Evolutionary conservation across 1,284 basidiomycete genomes (phyloP), one percentile per base, ranked within the genome.

Genomic region (Caloboletus firmus): DNA sequence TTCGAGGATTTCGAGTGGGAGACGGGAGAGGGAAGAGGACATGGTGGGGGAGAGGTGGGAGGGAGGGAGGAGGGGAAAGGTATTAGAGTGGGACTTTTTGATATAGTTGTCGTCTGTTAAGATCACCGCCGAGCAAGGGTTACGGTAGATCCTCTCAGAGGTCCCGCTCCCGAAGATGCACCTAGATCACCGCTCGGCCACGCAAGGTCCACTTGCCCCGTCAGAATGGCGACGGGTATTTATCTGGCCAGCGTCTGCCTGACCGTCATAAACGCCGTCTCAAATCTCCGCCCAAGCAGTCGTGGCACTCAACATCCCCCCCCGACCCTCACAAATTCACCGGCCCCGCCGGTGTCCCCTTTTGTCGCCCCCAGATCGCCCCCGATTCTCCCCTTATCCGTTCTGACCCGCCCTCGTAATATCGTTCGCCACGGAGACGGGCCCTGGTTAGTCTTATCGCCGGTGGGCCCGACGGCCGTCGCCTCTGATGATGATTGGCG

Each of bases 1-100:
- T 43, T 81, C 74, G 63, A 89, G 70, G 58, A 90, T 67, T 63
- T 88, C 84, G 49, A 70, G 63, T 10, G 88, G 89, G 31, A 89
- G 71, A 22, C 57, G 57, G 57, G 51, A 57, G 45, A 79, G 49
- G 52, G 58, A 58, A 18, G 70, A 43, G 18, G 48, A 8, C 56
- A 66, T 61, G 49, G 24, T 4, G 43, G 5, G 32, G 31, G 32
- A 8, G 12, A 34, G 32, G 24, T 24, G 24, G 24, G 24, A 17
- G 31, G 17, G 24, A 28, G 34, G 20, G 26, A 26, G 26, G 28
- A 7, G n/a, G 39, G 20, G 12, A 6, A 20, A 24, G 20, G 45
- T 30, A 42, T 41, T 26, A 52, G 45, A 26, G 30, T 37, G 35
- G 28, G 2, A 8, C 20, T 30, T 34, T 47, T 34, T 47, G 52